Evolutionary conservation across 1,139 yeast genomes (phyloP).

Genomic region (Yamadazyma taylorii): DNA sequence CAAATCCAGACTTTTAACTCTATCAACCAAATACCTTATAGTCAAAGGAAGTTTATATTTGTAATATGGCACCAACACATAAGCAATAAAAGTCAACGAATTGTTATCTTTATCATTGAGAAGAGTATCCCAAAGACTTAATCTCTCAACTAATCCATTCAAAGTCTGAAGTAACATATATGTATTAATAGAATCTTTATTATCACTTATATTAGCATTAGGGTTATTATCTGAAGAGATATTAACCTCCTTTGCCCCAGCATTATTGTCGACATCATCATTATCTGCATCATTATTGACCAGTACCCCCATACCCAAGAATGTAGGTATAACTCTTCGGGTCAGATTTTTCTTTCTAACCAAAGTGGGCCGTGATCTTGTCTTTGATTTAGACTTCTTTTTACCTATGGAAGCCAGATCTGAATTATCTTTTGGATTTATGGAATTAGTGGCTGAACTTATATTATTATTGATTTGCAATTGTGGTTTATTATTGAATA

Average conservation of each 20-base stretch:
- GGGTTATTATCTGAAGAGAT: too few relatives aligned
- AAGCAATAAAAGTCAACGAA: conserved; percentile 51
- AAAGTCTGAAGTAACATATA: conserved; percentile 20
- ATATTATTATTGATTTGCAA: neutral
- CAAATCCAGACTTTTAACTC: conserved; percentile 50
- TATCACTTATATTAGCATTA: neutral
- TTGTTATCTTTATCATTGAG: conserved; percentile 30
- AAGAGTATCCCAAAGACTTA: conserved; percentile 56
- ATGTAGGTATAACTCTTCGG: conserved; percentile 39
- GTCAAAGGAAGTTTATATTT: conserved; percentile 48
- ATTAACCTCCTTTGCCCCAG: too few relatives aligned
- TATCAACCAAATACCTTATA: conserved; percentile 47
- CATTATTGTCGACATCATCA: too few relatives aligned
- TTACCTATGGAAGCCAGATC: conserved; percentile 16
- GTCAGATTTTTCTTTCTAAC: conserved; percentile 34
- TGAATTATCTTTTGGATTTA: conserved; percentile 4
- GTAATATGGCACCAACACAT: conserved; percentile 56
- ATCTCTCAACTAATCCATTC: conserved; percentile 50
- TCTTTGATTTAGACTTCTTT: conserved; percentile 14
- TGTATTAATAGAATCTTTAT: neutral
- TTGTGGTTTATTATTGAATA: conserved; percentile 11
- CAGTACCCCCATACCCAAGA: conserved; percentile 42
- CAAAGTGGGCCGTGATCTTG: conserved; percentile 30
- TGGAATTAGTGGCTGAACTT: neutral
- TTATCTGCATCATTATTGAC: neutral